These are phyloP conservation scores for Gossypium herbaceum DNA, from an alignment of 345 rosid genomes.

Conservation along the genomic window DNA sequence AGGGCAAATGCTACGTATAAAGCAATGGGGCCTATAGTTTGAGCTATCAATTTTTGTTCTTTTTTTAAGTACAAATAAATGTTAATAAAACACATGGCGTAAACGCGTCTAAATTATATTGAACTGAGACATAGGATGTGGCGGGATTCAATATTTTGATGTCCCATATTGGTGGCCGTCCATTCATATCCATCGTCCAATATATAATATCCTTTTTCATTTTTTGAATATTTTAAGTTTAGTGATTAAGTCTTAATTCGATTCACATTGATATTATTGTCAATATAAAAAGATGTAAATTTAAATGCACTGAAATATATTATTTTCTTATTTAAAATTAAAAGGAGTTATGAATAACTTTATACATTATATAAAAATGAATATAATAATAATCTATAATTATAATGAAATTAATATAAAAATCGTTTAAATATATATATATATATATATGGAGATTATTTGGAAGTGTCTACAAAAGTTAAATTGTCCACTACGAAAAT, in stretches of 20 bases:
- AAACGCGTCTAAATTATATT: neutral
- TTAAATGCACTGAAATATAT: rapidly evolving
- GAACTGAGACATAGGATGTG: slow-evolving; percentile 11
- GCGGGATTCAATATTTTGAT: slow-evolving; percentile 24
- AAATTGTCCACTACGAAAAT: slow-evolving; percentile 17
- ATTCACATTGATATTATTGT: rapidly evolving
- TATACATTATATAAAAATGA: too few relatives aligned
- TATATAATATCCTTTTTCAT: too few relatives aligned
- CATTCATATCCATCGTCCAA: neutral
- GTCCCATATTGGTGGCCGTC: slow-evolving; percentile 12
- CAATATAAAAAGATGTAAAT: rapidly evolving
- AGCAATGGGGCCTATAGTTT: neutral
- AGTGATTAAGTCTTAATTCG: rapidly evolving
- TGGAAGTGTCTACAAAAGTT: neutral
- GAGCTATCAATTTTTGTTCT: neutral
- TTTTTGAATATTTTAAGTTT: too few relatives aligned
- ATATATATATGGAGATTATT: slow-evolving; percentile 1
- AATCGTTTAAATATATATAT: rapidly evolving
- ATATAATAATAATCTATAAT: too few relatives aligned
- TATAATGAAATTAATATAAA: too few relatives aligned
- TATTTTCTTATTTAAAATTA: rapidly evolving
- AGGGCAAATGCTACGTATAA: neutral
- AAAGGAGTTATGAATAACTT: rapidly evolving
- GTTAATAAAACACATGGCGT: neutral
- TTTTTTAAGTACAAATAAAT: slow-evolving; percentile 8